Conservation (phyloP, 257 asterid species). For the Plantago ovata region DNA sequence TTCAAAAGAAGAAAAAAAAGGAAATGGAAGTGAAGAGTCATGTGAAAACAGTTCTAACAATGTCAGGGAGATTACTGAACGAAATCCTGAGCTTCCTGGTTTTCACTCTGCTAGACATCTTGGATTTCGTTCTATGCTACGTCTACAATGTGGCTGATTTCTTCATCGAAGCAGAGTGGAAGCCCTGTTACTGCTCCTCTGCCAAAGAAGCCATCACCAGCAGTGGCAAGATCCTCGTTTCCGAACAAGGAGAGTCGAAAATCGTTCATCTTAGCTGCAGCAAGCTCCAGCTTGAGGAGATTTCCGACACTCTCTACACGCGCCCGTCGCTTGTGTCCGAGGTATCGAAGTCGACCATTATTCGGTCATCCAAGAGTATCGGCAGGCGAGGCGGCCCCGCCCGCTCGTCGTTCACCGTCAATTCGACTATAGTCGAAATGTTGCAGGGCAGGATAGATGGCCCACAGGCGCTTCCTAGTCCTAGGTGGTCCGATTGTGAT, state of each 20-base stretch:
- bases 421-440: conserved; percentile 73
- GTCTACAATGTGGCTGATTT: conserved; percentile 53
- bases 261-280: conserved; percentile 51
- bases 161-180: conserved; percentile 79
- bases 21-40: conserved; percentile 21
- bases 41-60: conserved; percentile 18
- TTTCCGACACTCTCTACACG: conserved; percentile 82
- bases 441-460: conserved; percentile 54
- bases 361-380: conserved; percentile 22
- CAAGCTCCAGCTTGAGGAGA: conserved; percentile 67
- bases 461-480: conserved; percentile 29
- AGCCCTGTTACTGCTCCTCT: conserved; percentile 75
- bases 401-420: conserved; percentile 44
- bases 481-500: conserved; percentile 94
- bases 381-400: conserved; percentile 16
- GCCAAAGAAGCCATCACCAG: conserved; percentile 40
- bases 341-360: conserved; percentile 43
- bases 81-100: conserved; percentile 49
- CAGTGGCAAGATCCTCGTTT: conserved; percentile 63
- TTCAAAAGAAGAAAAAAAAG: background rate
- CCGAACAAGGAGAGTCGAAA: conserved; percentile 70
- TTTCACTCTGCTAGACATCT: conserved; percentile 50
- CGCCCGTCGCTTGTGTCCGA: conserved; percentile 59
- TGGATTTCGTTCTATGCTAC: conserved; percentile 65
- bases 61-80: conserved; percentile 43